A percentile compares a stretch with the other conserved stretches of the same genome.
Evolutionary conservation across 2,329 filamentous ascomycete species (phyloP).

Genomic region (Diaporthe citrichinensis): DNA sequence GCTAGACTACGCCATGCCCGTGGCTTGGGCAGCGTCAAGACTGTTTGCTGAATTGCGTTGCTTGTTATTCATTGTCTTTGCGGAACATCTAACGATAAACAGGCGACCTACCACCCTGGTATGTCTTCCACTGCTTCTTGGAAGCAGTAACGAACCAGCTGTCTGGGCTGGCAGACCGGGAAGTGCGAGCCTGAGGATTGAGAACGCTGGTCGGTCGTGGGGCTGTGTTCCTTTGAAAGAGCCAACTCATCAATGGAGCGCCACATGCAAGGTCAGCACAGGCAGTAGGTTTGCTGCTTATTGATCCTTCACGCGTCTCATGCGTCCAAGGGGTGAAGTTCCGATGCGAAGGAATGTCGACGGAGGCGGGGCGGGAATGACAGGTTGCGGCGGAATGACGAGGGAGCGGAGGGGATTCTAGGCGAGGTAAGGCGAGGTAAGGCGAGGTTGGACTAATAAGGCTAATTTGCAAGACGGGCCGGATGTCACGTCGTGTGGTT

Average conservation of each 20-base stretch:
- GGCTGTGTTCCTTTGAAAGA: constrained; percentile 24
- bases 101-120: not conserved
- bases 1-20: not conserved
- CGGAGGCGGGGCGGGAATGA: constrained; percentile 30
- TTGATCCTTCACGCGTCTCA: constrained; percentile 23
- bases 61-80: not conserved
- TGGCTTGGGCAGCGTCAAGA: not conserved
- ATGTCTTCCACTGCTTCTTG: not conserved
- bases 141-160: not conserved
- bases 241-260: constrained; percentile 29
- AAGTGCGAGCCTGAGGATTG: constrained; percentile 23
- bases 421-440: not conserved
- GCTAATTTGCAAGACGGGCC: not conserved
- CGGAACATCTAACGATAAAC: not conserved
- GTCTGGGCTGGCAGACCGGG: not conserved
- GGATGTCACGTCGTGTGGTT: not conserved
- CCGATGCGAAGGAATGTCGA: constrained; percentile 1
- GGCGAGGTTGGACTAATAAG: constrained; percentile 14
- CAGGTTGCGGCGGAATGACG: constrained; percentile 12
- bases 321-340: not conserved
- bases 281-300: constrained; percentile 33
- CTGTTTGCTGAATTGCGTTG: not conserved
- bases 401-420: not conserved
- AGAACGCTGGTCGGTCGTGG: constrained; percentile 1
- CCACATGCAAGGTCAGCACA: constrained; percentile 28